These are phyloP conservation scores for Lanmaoa pseudosensibilis DNA, from an alignment of 768 basidiomycete species.

Conservation along the genomic window DNA sequence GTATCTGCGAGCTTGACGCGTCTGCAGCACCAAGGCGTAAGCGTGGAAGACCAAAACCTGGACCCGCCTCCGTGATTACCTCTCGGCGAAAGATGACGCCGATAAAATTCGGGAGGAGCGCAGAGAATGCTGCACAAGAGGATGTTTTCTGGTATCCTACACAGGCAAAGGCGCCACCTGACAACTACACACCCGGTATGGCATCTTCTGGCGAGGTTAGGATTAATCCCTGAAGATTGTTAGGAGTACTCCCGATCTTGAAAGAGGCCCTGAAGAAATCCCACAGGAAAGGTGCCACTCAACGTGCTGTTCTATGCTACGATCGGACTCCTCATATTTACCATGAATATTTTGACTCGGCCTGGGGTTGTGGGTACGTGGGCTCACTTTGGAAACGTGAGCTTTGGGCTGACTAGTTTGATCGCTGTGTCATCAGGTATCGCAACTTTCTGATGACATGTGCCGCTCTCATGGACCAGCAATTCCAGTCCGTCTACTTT, in stretches of 20 bases:
- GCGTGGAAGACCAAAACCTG: conserved; percentile 19
- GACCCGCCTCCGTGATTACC: not conserved
- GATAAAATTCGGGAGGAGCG: conserved; percentile 12
- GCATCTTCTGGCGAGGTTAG: conserved; percentile 24
- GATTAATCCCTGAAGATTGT: conserved; percentile 16
- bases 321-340: conserved; percentile 59
- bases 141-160: conserved; percentile 70
- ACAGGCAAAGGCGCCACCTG: conserved; percentile 43
- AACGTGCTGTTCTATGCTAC: conserved; percentile 63
- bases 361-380: conserved; percentile 75
- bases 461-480: conserved; percentile 67
- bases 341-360: conserved; percentile 57
- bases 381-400: conserved; percentile 4
- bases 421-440: conserved; percentile 49
- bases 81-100: not conserved
- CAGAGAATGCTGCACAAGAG: conserved; percentile 14
- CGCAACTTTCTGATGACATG: conserved; percentile 83
- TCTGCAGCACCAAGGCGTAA: conserved; percentile 13
- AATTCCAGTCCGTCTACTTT: conserved; percentile 59
- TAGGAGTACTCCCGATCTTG: conserved; percentile 67
- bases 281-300: conserved; percentile 48
- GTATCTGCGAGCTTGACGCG: not conserved
- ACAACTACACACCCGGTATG: conserved; percentile 68
- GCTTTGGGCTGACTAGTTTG: not conserved
- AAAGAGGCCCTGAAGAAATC: conserved; percentile 53